These are phyloP conservation scores for Trichophyton verrucosum DNA, from an alignment of 2,329 filamentous ascomycete genomes.

Conservation along the genomic window DNA sequence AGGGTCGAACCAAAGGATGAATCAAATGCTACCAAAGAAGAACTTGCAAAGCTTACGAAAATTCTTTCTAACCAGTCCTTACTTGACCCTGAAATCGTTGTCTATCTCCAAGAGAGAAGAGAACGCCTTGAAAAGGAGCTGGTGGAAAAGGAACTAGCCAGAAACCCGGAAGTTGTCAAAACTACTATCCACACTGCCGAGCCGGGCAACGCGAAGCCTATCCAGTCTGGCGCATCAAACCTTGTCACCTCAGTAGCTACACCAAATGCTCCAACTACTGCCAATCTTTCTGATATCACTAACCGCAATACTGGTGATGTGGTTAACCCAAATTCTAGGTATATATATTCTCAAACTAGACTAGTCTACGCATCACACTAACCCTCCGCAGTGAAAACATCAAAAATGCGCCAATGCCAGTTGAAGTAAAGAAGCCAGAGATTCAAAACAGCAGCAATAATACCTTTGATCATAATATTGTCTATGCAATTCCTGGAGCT, in stretches of 20 bases:
- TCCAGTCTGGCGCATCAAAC: background rate
- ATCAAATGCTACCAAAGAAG: background rate
- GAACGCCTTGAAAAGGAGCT: background rate
- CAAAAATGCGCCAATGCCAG: background rate
- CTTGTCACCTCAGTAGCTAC: background rate
- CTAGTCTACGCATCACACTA: background rate
- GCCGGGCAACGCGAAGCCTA: too few species aligned
- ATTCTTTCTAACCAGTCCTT: background rate
- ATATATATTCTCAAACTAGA: background rate
- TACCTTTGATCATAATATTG: too few species aligned
- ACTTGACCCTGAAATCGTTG: background rate
- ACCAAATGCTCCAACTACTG: background rate
- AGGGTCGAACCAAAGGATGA: background rate
- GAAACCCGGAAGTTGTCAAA: background rate
- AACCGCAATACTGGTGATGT: background rate
- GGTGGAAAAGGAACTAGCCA: background rate
- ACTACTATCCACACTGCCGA: background rate
- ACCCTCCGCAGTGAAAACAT: background rate
- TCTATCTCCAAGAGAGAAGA: slow-evolving; percentile 2
- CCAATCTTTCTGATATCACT: background rate
- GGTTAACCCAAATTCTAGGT: background rate
- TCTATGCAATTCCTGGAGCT: background rate
- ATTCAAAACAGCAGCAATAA: background rate
- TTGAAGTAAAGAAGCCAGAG: background rate
- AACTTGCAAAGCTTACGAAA: background rate